Evolutionary conservation across 148 eudicot genomes (phyloP).

Genomic region (Rheum nobile): DNA sequence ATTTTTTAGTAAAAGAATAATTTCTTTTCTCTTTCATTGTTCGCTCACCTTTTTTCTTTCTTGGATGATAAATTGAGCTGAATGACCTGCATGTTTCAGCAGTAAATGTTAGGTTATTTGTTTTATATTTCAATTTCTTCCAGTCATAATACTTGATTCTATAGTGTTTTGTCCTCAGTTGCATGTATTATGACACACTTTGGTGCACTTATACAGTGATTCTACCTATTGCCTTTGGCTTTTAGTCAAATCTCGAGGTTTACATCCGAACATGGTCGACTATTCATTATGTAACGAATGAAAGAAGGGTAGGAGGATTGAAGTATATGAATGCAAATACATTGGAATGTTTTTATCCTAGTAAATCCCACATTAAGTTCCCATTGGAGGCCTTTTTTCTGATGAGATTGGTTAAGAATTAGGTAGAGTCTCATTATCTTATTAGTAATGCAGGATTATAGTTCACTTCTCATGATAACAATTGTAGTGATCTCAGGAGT

Average conservation of each 20-base stretch:
- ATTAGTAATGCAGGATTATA: not conserved
- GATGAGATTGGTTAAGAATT: not conserved
- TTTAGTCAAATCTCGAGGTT: not conserved
- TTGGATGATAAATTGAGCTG: not conserved
- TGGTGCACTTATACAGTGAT: not conserved
- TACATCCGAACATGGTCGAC: not conserved
- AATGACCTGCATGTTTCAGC: not conserved
- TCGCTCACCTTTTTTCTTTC: not conserved
- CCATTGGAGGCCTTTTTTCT: not conserved
- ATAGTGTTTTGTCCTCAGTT: not conserved
- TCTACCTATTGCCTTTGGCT: not conserved
- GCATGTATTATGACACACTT: not conserved
- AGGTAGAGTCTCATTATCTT: not conserved
- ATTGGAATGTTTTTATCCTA: not conserved
- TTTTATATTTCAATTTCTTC: not conserved
- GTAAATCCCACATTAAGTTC: not conserved
- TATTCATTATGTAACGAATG: not conserved
- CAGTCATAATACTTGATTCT: not conserved
- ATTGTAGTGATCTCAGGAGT: not conserved
- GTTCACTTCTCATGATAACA: not conserved
- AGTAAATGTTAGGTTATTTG: not conserved
- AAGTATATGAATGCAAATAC: not conserved
- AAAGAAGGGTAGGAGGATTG: slow-evolving; percentile 1
- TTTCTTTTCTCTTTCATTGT: not conserved
- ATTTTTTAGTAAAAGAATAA: not conserved